A percentile compares a stretch with the other conserved stretches of the same genome.
Evolutionary conservation across 2,329 filamentous ascomycete species (phyloP).

Genomic region (Shiraia sp.): DNA sequence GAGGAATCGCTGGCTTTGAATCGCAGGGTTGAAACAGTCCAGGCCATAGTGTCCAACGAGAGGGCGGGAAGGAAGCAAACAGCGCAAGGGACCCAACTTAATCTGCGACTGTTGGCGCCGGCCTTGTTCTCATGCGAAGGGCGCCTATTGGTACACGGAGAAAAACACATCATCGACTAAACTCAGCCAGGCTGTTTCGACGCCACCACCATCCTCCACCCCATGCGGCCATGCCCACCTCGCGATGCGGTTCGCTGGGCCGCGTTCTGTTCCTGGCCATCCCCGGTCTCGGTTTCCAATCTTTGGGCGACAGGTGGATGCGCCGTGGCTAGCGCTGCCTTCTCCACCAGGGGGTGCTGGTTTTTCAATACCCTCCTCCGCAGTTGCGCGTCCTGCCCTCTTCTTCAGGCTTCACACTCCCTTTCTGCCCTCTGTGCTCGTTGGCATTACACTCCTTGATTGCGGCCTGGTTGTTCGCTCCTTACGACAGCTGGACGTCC

Average conservation of each 20-base stretch:
- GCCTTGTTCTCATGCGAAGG: constrained; percentile 7
- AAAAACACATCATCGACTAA: constrained; percentile 24
- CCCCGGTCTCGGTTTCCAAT: constrained; percentile 30
- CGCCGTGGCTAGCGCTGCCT: constrained; percentile 25
- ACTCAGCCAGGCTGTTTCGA: constrained; percentile 14
- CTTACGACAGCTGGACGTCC: constrained; percentile 43
- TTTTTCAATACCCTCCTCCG: constrained; percentile 25
- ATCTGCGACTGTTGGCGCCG: constrained; percentile 32
- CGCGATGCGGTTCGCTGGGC: constrained; percentile 21
- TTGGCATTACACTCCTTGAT: constrained; percentile 29
- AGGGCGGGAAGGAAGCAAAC: constrained; percentile 15
- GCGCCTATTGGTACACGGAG: constrained; percentile 15
- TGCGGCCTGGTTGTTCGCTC: constrained; percentile 45
- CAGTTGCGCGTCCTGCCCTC: constrained; percentile 25
- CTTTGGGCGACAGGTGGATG: constrained; percentile 24
- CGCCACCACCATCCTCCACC: constrained; percentile 1
- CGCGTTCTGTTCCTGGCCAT: constrained; percentile 20
- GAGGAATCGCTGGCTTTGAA: constrained; percentile 11
- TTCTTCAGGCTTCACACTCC: constrained; percentile 31
- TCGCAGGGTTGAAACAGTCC: constrained; percentile 27
- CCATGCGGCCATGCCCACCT: constrained; percentile 2
- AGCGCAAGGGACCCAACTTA: constrained; percentile 17
- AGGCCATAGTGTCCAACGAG: constrained; percentile 11
- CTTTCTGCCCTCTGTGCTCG: constrained; percentile 28
- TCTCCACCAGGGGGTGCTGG: constrained; percentile 16